Percentiles rank a stretch among this genome's conserved stretches.
phyloP scores from a whole-genome alignment of 441 rosid species.

The Erodium moschatum region DNA sequence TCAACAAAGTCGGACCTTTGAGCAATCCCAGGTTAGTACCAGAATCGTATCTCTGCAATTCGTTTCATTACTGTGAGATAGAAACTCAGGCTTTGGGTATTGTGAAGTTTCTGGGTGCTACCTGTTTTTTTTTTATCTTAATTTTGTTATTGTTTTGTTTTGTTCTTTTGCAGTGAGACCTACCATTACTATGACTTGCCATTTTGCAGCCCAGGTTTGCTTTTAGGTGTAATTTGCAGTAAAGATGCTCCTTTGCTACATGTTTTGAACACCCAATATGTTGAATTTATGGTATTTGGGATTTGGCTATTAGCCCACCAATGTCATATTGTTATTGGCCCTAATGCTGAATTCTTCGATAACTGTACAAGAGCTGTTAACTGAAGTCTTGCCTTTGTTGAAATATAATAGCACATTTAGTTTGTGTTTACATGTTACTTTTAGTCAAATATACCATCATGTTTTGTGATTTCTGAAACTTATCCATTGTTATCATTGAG shows the following conservation, averaged over 20 bases:
- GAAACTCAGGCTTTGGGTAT: not conserved
- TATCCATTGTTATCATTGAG: slow-evolving; percentile 9
- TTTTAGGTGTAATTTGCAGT: slow-evolving; percentile 16
- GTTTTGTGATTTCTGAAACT: not conserved
- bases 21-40: slow-evolving; percentile 48
- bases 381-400: not conserved
- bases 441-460: not conserved
- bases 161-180: slow-evolving; percentile 59
- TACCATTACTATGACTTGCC: slow-evolving; percentile 68
- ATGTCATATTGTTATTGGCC: slow-evolving; percentile 1
- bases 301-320: not conserved
- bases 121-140: not conserved
- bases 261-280: slow-evolving; percentile 5
- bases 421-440: not conserved
- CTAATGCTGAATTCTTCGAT: not conserved
- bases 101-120: not conserved
- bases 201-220: slow-evolving; percentile 75
- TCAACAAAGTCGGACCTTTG: slow-evolving; percentile 54
- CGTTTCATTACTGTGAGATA: not conserved
- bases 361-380: not conserved
- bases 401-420: not conserved
- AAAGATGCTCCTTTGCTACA: not conserved
- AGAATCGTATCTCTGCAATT: not conserved
- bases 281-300: not conserved
- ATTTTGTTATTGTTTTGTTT: not conserved